Evolutionary conservation across 768 basidiomycete species (phyloP), one percentile per base, ranked within the genome.

Genomic region (Sporobolomyces pararoseus): DNA sequence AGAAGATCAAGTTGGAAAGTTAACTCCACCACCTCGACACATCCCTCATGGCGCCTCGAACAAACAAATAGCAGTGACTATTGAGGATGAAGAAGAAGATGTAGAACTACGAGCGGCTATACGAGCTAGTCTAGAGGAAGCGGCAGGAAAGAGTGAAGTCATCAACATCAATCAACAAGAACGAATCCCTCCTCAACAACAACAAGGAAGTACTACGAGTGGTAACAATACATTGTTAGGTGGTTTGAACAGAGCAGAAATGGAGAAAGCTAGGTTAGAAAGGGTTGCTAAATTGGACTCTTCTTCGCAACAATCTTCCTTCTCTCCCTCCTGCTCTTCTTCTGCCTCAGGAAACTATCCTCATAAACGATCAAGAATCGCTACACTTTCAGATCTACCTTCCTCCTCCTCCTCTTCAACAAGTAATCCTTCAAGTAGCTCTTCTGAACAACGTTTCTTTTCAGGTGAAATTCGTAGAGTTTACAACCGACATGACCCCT

Each of bases 191-290:
- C n/a, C n/a, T 55, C 54, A 19, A 29, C 27, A 19, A 14, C 39
- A 17, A 54, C 31, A 32, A 34, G 4, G 27, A 32, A 54, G 53
- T 10, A 27, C 32, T 25, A 19, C 32, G 53, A 21, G 53, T 4
- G 13, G n/a, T n/a, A n/a, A n/a, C n/a, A n/a, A 54, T 31, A 10
- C 53, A 31, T 19, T 34, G 19, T 34, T 27, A 27, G 25, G 31
- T 21, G 35, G 55, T 31, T 23, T 34, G 7, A 44, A 27, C 19
- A 42, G 67, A 29, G 47, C 35, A 35, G 62, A 70, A 25, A 54
- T 70, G 62, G 73, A 74, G 39, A 50, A 60, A 7, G 65, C 44
- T 42, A 34, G 73, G 19, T 23, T 70, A 14, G 69, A 54, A 31
- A 49, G 72, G 10, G 44, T 10, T 12, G 37, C 47, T 7, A 21